Evolutionary conservation across 768 basidiomycete genomes (phyloP).

Genomic region (Lentinula sp.): DNA sequence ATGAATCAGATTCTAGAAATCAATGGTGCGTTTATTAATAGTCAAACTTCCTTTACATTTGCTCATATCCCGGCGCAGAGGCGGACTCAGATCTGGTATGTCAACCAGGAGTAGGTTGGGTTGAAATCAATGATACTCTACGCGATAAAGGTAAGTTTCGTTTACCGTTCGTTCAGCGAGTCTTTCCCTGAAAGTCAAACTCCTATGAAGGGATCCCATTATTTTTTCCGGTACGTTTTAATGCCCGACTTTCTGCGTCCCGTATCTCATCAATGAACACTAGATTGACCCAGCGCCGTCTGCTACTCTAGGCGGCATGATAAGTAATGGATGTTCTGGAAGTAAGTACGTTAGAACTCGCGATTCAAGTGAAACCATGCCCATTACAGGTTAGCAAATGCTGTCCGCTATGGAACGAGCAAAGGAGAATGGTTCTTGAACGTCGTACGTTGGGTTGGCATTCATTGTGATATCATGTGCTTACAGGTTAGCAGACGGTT

Average conservation of each 20-base stretch:
- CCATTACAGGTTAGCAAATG: slow-evolving; percentile 47
- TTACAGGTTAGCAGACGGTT: slow-evolving; percentile 51
- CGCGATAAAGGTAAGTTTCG: slow-evolving; percentile 44
- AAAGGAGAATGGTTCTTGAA: slow-evolving; percentile 91
- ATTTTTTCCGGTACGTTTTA: slow-evolving; percentile 67
- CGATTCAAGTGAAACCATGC: slow-evolving; percentile 1
- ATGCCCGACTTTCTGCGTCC: background rate
- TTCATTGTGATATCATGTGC: background rate
- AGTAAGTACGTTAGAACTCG: slow-evolving; percentile 35
- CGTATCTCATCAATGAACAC: background rate
- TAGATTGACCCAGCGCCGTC: slow-evolving; percentile 75
- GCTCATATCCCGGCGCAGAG: slow-evolving; percentile 29
- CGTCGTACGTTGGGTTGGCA: slow-evolving; percentile 37
- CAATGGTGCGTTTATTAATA: slow-evolving; percentile 37
- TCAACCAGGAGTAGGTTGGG: slow-evolving; percentile 69
- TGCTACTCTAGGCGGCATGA: slow-evolving; percentile 83
- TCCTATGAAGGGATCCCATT: slow-evolving; percentile 55
- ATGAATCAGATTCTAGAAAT: slow-evolving; percentile 81
- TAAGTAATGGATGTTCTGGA: slow-evolving; percentile 82
- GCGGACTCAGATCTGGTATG: slow-evolving; percentile 69
- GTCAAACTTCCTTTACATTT: background rate
- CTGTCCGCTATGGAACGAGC: slow-evolving; percentile 84
- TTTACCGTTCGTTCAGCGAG: background rate
- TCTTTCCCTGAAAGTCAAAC: background rate
- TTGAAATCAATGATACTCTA: slow-evolving; percentile 65